A percentile compares a stretch with the other conserved stretches of the same genome.
phyloP scores from a whole-genome alignment of 108 stramenopile species.

The Aurantiochytrium sp. region DNA sequence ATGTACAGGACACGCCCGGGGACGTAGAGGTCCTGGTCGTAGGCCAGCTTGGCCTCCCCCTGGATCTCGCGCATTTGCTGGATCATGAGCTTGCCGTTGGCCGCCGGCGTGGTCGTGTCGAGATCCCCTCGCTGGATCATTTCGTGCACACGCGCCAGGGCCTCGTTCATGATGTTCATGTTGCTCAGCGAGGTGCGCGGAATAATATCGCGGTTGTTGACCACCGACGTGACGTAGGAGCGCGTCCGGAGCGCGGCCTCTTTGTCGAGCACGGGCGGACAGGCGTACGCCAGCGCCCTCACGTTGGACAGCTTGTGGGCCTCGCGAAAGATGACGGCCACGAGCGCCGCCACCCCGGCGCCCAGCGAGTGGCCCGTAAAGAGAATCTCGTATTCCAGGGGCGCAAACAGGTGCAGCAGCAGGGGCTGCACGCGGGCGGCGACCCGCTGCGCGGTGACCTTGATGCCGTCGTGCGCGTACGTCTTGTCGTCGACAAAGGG shows the following conservation, averaged over 20 bases:
- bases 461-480: background rate
- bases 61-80: background rate
- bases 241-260: background rate
- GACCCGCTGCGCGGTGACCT: background rate
- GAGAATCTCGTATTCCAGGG: background rate
- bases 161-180: background rate
- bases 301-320: background rate
- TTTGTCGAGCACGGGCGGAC: background rate
- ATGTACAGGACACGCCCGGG: background rate
- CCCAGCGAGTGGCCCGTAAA: conserved; percentile 10
- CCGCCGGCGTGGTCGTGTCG: background rate
- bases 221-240: background rate
- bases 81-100: background rate
- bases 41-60: background rate
- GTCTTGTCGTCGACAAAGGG: background rate
- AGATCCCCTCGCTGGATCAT: background rate
- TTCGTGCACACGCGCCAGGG: background rate
- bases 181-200: background rate
- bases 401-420: background rate
- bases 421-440: background rate
- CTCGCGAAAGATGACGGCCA: background rate
- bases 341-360: background rate
- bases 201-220: background rate
- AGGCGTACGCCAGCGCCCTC: background rate
- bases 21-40: background rate